Conservation (phyloP, 257 asterid species). For the Rubia yunnanensis region DNA sequence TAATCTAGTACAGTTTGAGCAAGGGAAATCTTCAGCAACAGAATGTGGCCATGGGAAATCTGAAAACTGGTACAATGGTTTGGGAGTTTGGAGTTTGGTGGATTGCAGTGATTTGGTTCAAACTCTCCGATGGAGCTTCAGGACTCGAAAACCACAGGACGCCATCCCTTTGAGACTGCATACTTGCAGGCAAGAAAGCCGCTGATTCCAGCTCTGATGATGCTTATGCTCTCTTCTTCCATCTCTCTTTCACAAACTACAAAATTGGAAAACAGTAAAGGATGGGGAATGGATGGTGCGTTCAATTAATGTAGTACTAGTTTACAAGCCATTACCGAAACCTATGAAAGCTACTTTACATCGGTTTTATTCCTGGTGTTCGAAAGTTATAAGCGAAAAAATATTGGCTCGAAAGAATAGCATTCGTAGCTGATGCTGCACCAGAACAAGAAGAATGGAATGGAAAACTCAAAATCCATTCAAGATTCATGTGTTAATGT, state of each 20-base stretch:
- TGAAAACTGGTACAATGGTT: constrained; percentile 33
- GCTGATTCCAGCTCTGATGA: constrained; percentile 50
- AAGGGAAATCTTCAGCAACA: constrained; percentile 26
- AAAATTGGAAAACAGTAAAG: too few relatives aligned
- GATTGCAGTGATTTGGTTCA: constrained; percentile 24
- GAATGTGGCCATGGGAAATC: constrained; percentile 52
- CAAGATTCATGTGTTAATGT: constrained; percentile 16
- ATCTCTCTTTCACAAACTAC: too few relatives aligned
- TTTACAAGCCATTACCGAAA: neutral
- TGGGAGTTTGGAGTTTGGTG: constrained; percentile 33
- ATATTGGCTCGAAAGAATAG: constrained; percentile 14
- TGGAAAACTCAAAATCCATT: constrained; percentile 20
- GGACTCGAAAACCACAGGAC: constrained; percentile 41
- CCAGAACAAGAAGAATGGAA: neutral
- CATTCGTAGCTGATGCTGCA: constrained; percentile 7
- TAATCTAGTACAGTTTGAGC: constrained; percentile 22
- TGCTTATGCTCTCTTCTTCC: constrained; percentile 16
- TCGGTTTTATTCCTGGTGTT: constrained; percentile 6
- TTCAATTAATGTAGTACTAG: too few relatives aligned
- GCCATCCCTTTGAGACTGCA: too few relatives aligned
- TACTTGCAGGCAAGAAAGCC: constrained; percentile 53
- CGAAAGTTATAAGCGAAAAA: neutral
- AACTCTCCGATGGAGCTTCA: constrained; percentile 15
- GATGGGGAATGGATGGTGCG: neutral
- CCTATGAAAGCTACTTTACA: constrained; percentile 1